A percentile compares a stretch with the other conserved stretches of the same genome.
Conservation (phyloP, 2,329 filamentous ascomycete genomes). For the Thielaviopsis populi region DNA sequence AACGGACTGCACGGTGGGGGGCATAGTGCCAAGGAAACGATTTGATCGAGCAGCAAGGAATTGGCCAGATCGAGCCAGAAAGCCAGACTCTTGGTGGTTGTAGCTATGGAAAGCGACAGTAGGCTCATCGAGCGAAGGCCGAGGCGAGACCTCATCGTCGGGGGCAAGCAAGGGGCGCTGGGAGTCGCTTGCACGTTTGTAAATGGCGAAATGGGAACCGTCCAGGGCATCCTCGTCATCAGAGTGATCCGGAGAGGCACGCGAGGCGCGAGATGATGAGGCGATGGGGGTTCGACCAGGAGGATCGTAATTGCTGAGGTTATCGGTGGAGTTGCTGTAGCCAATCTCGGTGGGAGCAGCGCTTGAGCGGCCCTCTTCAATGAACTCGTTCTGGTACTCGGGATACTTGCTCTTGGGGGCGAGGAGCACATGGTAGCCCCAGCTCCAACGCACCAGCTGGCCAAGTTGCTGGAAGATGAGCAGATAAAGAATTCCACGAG, state of each 20-base stretch:
- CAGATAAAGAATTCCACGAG: constrained; percentile 85
- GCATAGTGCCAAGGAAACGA: not conserved
- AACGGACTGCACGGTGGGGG: not conserved
- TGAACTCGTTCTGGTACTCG: constrained; percentile 42
- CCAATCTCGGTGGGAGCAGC: constrained; percentile 38
- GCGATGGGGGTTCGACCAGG: constrained; percentile 41
- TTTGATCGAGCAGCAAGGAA: not conserved
- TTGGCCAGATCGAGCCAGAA: not conserved
- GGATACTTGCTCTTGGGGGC: constrained; percentile 63
- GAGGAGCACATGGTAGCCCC: constrained; percentile 92
- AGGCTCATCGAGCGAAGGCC: not conserved
- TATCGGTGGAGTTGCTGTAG: constrained; percentile 22
- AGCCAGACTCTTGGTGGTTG: not conserved
- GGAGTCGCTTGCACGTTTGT: constrained; percentile 11
- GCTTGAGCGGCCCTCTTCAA: constrained; percentile 25
- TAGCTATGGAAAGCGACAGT: not conserved
- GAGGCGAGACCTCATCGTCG: not conserved
- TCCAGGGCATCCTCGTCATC: constrained; percentile 31
- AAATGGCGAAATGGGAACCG: constrained; percentile 13
- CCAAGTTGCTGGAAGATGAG: constrained; percentile 96
- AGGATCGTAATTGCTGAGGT: constrained; percentile 37
- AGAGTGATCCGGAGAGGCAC: constrained; percentile 34
- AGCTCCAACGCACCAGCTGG: constrained; percentile 90
- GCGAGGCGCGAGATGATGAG: constrained; percentile 34
- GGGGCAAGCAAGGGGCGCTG: constrained; percentile 7